Base-by-base conservation (phyloP, 106 monocot genomes). In the Ottelia alismoides region DNA sequence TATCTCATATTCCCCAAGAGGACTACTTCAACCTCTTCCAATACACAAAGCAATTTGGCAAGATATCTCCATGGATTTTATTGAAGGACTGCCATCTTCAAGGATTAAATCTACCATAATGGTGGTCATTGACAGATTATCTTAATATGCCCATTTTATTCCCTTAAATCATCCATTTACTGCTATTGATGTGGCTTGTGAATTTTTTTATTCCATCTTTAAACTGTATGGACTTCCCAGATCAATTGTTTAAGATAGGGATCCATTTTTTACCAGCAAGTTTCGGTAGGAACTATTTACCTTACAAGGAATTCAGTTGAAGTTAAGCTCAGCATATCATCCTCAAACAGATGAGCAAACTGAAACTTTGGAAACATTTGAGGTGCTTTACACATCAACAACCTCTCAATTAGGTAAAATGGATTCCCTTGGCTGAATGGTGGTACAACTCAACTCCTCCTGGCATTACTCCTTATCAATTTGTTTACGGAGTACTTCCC, bases 291-390 rank as follows among this genome's bases (percentile, higher is more conserved):
- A 56, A 31, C 27, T 56, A 22, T 56, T 30, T 29, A 17, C n/a
- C 7, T 7, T 30, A 20, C 28, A 20, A 31, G 30, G 30, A 5
- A 58, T 45, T 17, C 12, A 25, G n/a, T 2, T 60, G 7, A 18
- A 22, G 11, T 6, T 31, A 19, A 22, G 18, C n/a, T 18, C 27
- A 1, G 5, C 60, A 1, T 60, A 47, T 9, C 47, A 60, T 29
- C 60, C 47, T 18, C 60, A 60, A n/a, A n/a, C 60, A 4, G 47
- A 60, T 27, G 47, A 47, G 1, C 28, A 60, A 1, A 60, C 27
- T 16, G 27, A n/a, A n/a, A n/a, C n/a, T 28, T 26, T 46, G 23
- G 25, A 46, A 27, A 35, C 27, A 46, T 21, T 20, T 60, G 14
- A 22, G 25, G 12, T 46, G 60, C 20, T 26, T 60, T 9, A 24